Base-by-base conservation (phyloP, 2,329 filamentous ascomycete species). In the Triangularia verruculosa region DNA sequence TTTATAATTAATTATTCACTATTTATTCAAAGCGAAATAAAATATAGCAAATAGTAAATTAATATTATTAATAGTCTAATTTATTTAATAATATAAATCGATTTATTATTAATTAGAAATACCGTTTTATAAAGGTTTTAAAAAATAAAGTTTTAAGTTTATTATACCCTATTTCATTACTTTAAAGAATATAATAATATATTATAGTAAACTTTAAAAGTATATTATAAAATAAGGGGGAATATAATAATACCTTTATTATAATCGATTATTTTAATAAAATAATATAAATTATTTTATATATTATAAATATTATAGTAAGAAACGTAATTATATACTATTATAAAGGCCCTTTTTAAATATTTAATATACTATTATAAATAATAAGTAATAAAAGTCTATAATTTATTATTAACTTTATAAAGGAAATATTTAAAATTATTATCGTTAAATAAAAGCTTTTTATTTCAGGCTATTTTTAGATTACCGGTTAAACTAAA, bases 171-270 rank as follows among this genome's bases (percentile, higher is more conserved):
- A 28, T 64, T 7, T 30, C 54, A 2, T 8, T 32, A 11, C 27
- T 27, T 7, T 13, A 30, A 12, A 9, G 61, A n/a, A 7, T 9
- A 5, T 63, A 51, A 56, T 20, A 28, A 9, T 43, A 20, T 22
- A n/a, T 61, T 2, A 30, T 59, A 2, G 13, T 64, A 0, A 27
- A 64, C n/a, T 64, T 64, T 32, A 61, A 59, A 13, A 57, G 58
- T 13, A 30, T 61, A 2, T 32, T 28, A 2, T 34, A 20, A n/a
- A n/a, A 61, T 32, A 53, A 43, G 43, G 22, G 59, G 2, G 20
- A 22, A 1, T 57, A 43, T n/a, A 25, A 64, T 25, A 64, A 64
- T 22, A 12, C 27, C 3, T 22, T 64, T 1, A 30, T 51, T 9
- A 58, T 61, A 20, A 64, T 61, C 4, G 43, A 64, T 20, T 28